phyloP scores from a whole-genome alignment of 2,329 filamentous ascomycete species.

The Tothia fuscella region DNA sequence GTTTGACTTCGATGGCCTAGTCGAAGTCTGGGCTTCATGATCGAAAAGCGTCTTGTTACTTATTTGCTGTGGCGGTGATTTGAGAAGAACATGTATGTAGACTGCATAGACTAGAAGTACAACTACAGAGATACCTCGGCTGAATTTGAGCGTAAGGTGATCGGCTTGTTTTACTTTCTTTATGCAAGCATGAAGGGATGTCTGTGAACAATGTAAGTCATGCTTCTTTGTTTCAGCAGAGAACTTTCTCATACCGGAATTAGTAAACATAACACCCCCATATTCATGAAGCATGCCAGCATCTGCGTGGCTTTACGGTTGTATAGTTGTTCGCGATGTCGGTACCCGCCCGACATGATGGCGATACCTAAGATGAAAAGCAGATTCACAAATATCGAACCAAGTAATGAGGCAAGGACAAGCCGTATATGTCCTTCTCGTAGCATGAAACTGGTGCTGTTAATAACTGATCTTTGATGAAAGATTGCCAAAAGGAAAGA shows the following conservation, averaged over 20 bases:
- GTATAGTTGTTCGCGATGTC: background rate
- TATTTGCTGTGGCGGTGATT: no score
- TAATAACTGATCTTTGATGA: background rate
- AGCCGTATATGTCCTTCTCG: constrained; percentile 1
- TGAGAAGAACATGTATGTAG: background rate
- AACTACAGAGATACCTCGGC: background rate
- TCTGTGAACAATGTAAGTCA: background rate
- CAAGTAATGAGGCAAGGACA: background rate
- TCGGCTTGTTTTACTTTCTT: background rate
- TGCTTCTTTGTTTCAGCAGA: background rate
- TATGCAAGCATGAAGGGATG: background rate
- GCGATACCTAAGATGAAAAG: constrained; percentile 5
- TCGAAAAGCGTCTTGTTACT: no score
- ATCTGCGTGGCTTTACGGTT: background rate
- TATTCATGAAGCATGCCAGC: background rate
- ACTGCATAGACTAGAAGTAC: background rate
- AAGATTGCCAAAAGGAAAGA: background rate
- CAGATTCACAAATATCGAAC: constrained; percentile 3
- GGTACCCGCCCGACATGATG: background rate
- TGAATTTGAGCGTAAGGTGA: background rate
- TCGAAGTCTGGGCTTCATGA: background rate
- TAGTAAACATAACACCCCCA: background rate
- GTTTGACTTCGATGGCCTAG: background rate
- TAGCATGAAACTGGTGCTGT: background rate
- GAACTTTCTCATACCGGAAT: background rate